Percentiles rank a stretch among this genome's conserved stretches.
Conservation (phyloP, 345 rosid genomes). For the Lumnitzera littorea region DNA sequence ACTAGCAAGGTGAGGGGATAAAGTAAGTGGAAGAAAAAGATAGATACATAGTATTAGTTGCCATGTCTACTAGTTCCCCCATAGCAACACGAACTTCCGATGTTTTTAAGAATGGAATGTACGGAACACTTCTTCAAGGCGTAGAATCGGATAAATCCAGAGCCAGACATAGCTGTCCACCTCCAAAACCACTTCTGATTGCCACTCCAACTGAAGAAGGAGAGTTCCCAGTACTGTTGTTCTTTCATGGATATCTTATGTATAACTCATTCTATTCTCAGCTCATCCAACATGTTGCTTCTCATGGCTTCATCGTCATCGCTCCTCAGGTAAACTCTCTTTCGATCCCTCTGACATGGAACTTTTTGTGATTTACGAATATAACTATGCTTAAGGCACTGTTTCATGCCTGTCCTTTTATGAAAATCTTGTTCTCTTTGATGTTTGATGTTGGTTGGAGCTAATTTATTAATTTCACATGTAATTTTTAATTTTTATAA, state of each 20-base stretch:
- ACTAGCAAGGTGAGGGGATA: too few relatives aligned
- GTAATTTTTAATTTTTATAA: too few relatives aligned
- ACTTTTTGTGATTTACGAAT: too few relatives aligned
- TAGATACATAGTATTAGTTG: too few relatives aligned
- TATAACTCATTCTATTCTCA: slow-evolving; percentile 77
- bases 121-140: slow-evolving; percentile 1
- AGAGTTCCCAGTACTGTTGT: slow-evolving; percentile 56
- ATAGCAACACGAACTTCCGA: neutral
- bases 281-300: slow-evolving; percentile 78
- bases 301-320: slow-evolving; percentile 81
- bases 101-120: slow-evolving; percentile 3
- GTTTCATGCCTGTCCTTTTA: neutral
- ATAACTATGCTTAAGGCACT: neutral
- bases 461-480: too few relatives aligned
- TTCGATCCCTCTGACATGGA: too few relatives aligned
- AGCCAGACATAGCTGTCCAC: neutral
- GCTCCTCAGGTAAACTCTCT: slow-evolving; percentile 62
- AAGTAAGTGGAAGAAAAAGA: neutral
- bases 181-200: slow-evolving; percentile 69
- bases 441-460: too few relatives aligned
- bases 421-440: neutral
- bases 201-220: slow-evolving; percentile 57
- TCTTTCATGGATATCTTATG: slow-evolving; percentile 86
- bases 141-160: slow-evolving; percentile 8
- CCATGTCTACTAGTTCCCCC: slow-evolving; percentile 3